Conservation (phyloP, 805 yeast genomes). For the Ogataea angusta region DNA sequence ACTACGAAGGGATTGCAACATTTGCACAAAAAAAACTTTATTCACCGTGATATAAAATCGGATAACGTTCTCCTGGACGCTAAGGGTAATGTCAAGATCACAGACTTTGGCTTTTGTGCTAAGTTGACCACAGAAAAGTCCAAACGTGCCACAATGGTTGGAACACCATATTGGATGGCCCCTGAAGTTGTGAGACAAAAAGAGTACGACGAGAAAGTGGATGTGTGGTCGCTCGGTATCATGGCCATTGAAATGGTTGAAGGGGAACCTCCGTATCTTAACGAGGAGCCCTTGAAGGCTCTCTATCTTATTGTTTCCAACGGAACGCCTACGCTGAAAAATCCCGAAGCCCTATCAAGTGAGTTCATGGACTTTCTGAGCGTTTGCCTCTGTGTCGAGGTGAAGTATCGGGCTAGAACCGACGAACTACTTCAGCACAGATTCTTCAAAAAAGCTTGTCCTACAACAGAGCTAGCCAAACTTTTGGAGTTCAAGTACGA, state of each 20-base stretch:
- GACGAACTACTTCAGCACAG: slow-evolving; percentile 80
- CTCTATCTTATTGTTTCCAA: slow-evolving; percentile 91
- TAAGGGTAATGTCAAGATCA: slow-evolving; percentile 83
- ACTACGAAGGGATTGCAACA: slow-evolving; percentile 89
- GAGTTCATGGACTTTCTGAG: slow-evolving; percentile 82
- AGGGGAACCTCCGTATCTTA: slow-evolving; percentile 97
- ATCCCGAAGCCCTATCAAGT: slow-evolving; percentile 68
- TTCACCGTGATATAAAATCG: slow-evolving; percentile 95
- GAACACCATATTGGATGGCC: slow-evolving; percentile 99
- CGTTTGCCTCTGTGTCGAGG: slow-evolving; percentile 93
- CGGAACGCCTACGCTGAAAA: slow-evolving; percentile 92
- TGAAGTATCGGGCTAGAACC: slow-evolving; percentile 84
- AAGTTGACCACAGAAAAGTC: slow-evolving; percentile 77
- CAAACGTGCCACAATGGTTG: slow-evolving; percentile 97
- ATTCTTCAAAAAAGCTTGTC: slow-evolving; percentile 63
- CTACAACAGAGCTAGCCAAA: slow-evolving; percentile 54
- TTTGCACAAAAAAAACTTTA: slow-evolving; percentile 86
- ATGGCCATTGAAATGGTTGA: slow-evolving; percentile 99
- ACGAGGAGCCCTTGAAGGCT: slow-evolving; percentile 93
- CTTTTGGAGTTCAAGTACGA: slow-evolving; percentile 41
- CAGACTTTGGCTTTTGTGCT: slow-evolving; percentile 96
- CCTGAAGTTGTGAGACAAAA: slow-evolving; percentile 96
- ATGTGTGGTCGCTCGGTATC: slow-evolving; percentile 96
- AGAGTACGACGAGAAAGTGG: slow-evolving; percentile 95
- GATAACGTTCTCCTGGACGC: slow-evolving; percentile 87